These are phyloP conservation scores for Esteya vermicola DNA, from an alignment of 2,329 filamentous ascomycete species.

Conservation along the genomic window DNA sequence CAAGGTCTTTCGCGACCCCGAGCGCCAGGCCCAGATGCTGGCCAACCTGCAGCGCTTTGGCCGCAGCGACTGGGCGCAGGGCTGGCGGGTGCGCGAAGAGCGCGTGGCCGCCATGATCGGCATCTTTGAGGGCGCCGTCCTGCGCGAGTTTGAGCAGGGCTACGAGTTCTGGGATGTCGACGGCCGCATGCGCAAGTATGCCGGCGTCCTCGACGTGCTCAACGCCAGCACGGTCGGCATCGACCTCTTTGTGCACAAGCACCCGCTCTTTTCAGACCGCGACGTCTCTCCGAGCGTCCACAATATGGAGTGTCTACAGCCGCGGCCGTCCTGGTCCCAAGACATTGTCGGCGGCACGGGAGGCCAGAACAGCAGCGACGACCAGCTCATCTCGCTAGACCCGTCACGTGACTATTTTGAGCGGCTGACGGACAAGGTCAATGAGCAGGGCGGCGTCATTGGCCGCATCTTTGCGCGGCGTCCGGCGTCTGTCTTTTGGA, in stretches of 20 bases:
- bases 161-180: constrained; percentile 83
- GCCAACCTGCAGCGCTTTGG: constrained; percentile 67
- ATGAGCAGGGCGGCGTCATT: constrained; percentile 69
- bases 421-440: constrained; percentile 56
- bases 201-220: constrained; percentile 66
- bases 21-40: constrained; percentile 82
- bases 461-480: constrained; percentile 71
- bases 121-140: constrained; percentile 80
- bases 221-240: constrained; percentile 69
- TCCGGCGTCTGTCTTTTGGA: constrained; percentile 54
- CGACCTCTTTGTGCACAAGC: constrained; percentile 79
- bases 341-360: background rate
- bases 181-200: constrained; percentile 78
- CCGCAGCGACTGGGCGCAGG: constrained; percentile 65
- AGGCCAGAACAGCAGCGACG: too few species aligned
- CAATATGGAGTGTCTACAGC: constrained; percentile 75
- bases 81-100: constrained; percentile 56
- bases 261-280: constrained; percentile 65
- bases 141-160: constrained; percentile 85
- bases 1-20: constrained; percentile 72
- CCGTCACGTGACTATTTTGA: constrained; percentile 75
- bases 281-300: constrained; percentile 57
- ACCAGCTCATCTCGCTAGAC: constrained; percentile 54
- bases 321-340: constrained; percentile 35
- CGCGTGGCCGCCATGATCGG: constrained; percentile 60